Base-by-base conservation (phyloP, 306 rosid genomes). In the Herpetospermum pedunculosum region DNA sequence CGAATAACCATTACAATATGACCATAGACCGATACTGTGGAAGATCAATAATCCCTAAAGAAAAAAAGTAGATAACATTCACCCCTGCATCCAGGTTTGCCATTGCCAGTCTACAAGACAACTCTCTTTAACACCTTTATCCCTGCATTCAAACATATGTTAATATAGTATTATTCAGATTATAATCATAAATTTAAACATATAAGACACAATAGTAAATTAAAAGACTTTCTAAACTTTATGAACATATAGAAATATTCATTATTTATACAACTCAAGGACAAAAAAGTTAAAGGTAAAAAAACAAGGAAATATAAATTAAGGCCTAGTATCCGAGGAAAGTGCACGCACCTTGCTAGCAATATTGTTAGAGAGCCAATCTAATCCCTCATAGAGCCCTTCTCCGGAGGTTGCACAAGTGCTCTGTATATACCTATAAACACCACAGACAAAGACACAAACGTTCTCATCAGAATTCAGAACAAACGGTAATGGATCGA, bases 331-430 rank as follows among this genome's bases (percentile, higher is more conserved):
- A 9, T n/a, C 35, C 21, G 25, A 41, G 73, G 55, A 16, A 46
- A 54, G 16, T 15, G 65, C 62, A 70, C 4, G 44, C 19, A 86
- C 94, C 94, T 88, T 88, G 80, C 85, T 88, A 73, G 91, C 94
- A 67, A 88, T 88, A 77, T 88, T 88, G 91, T 81, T 88, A 75
- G 94, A 88, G 77, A 88, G 94, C 94, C 94, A 88, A 50, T 88
- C 91, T 80, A 88, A 76, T 67, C 94, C 94, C 78, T 88, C 94
- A 8, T 88, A 88, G 69, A 88, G 94, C 78, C 94, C 94, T 76
- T 88, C 94, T 72, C 94, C 94, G 54, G 94, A 88, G 64, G 94
- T 88, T 72, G 94, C 94, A 83, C 94, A 88, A 41, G 94, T 88
- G 87, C 94, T 88, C 87, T 88, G 94, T 77, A 88, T 88, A 80